A percentile compares a stretch with the other conserved stretches of the same genome.
Conservation (phyloP, 768 basidiomycete species). For the Candolleomyces eurysporus region DNA sequence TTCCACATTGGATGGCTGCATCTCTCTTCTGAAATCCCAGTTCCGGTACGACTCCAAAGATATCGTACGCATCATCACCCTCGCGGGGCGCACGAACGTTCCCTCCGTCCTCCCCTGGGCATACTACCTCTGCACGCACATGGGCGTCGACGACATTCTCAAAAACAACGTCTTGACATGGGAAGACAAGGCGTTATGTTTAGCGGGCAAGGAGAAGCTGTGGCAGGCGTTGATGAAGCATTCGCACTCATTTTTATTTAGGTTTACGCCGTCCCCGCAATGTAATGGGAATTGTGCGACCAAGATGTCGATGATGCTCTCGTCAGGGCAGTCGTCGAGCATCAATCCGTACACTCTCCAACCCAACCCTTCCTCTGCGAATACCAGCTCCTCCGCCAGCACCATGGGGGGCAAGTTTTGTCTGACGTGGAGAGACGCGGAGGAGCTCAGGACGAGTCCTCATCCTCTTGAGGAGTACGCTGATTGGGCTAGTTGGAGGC, state of each 20-base stretch:
- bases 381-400: too few species aligned
- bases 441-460: too few species aligned
- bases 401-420: too few species aligned
- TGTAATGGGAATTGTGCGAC: slow-evolving; percentile 28
- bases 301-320: not conserved
- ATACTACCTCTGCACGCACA: slow-evolving; percentile 43
- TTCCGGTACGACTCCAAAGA: slow-evolving; percentile 34
- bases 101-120: slow-evolving; percentile 44
- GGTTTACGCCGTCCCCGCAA: slow-evolving; percentile 26
- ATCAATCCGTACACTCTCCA: too few species aligned
- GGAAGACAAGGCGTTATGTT: slow-evolving; percentile 40
- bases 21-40: slow-evolving; percentile 32
- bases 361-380: too few species aligned
- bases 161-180: slow-evolving; percentile 34
- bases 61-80: slow-evolving; percentile 39
- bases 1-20: slow-evolving; percentile 36
- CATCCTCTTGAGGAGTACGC: too few species aligned
- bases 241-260: slow-evolving; percentile 36
- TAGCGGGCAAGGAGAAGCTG: slow-evolving; percentile 37
- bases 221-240: slow-evolving; percentile 38
- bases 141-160: slow-evolving; percentile 32
- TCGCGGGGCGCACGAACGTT: slow-evolving; percentile 38
- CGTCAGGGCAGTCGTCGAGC: too few species aligned
- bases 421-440: too few species aligned
- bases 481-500: too few species aligned